Base-by-base conservation (phyloP, 805 yeast genomes). In the Ogataea degrootiae region DNA sequence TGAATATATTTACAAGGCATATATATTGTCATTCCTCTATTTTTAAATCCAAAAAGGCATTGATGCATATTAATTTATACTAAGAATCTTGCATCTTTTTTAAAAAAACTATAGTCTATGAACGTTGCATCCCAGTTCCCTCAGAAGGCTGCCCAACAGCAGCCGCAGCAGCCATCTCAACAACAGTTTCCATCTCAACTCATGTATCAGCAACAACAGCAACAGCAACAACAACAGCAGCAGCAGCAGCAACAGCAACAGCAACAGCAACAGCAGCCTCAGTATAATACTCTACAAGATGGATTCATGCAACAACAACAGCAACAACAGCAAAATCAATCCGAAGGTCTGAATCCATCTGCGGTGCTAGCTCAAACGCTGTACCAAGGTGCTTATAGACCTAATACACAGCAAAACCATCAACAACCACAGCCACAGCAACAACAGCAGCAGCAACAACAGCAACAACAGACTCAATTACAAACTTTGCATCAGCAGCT, bases 361-460 rank as follows among this genome's bases (percentile, higher is more conserved):
- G 66, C 69, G 34, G 52, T 71, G 40, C 45, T 72, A 42, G 69
- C 75, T 5, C 75, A 71, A 50, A 60, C 72, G 5, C 52, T 69
- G 37, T 72, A 69, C 46, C 76, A 68, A 45, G 72, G 73, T 35
- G 65, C 62, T 29, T 71, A 64, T 52, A 61, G 72, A 37, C 66
- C 69, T 11, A 66, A 68, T 19, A 53, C 48, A 54, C 69, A 65
- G 41, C 65, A 57, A 35, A 58, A 45, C 47, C 52, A 46, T 48
- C 43, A 22, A 16, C 19, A 34, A 34, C 36, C 12, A 7, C 36
- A 34, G 29, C 39, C 17, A 17, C 39, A 37, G 7, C 29, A 19
- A 2, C 39, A 37, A 9, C 16, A 16, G 6, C 38, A 36, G 8
- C 59, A 50, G 36, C 56, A 53, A 45, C 60, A 55, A 35, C 45